Conservation (phyloP, 2,329 filamentous ascomycete species). For the Bipolaris oryzae region DNA sequence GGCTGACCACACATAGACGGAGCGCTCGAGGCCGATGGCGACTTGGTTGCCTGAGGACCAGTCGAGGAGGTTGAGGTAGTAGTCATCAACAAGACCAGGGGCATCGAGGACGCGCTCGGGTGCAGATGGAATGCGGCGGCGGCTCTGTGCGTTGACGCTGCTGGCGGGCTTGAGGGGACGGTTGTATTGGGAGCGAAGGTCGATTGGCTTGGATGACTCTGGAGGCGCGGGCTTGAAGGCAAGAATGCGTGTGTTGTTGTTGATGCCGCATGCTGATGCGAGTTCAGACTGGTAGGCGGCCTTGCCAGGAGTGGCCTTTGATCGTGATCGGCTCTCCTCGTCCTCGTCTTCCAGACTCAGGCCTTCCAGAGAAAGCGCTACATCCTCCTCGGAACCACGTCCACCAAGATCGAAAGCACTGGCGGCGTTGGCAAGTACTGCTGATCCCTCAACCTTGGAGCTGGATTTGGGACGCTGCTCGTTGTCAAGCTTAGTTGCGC, state of each 20-base stretch:
- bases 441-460: conserved; percentile 72
- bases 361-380: conserved; percentile 75
- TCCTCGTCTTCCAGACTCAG: conserved; percentile 78
- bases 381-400: conserved; percentile 71
- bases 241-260: conserved; percentile 91
- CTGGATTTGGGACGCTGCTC: conserved; percentile 69
- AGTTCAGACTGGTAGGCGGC: conserved; percentile 91
- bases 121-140: conserved; percentile 89
- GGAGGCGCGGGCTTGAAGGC: conserved; percentile 98
- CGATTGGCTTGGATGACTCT: conserved; percentile 97
- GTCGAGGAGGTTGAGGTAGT: conserved; percentile 98
- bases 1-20: conserved; percentile 98
- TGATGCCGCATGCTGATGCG: conserved; percentile 89
- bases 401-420: conserved; percentile 68
- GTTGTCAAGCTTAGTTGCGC: conserved; percentile 79
- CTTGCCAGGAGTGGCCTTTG: conserved; percentile 82
- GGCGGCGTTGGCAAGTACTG: conserved; percentile 76
- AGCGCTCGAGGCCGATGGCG: conserved; percentile 94
- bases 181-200: conserved; percentile 97
- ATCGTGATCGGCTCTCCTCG: conserved; percentile 65
- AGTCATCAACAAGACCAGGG: conserved; percentile 94
- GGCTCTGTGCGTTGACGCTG: conserved; percentile 79
- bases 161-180: conserved; percentile 82
- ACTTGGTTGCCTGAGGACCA: conserved; percentile 99
- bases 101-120: conserved; percentile 96